phyloP scores from a whole-genome alignment of 768 basidiomycete species.

The Auriculariales sp. region DNA sequence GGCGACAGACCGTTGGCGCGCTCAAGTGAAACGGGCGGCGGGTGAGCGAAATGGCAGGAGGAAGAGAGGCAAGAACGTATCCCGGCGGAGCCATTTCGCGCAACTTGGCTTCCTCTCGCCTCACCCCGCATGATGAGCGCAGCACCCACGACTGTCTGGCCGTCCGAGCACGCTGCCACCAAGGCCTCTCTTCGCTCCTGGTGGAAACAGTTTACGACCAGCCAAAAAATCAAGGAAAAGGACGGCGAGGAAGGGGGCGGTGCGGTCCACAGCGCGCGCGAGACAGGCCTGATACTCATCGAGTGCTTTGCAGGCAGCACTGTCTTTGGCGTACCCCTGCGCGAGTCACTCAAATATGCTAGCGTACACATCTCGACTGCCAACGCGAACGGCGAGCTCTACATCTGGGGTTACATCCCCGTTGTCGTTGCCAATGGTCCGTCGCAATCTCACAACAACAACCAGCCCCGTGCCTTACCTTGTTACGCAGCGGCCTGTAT shows the following conservation, averaged over 20 bases:
- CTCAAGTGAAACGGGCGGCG: too few species aligned
- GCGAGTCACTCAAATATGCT: conserved; percentile 72
- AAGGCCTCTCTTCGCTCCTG: conserved; percentile 60
- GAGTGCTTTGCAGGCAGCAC: conserved; percentile 11
- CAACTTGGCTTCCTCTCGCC: too few species aligned
- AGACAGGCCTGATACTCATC: background rate
- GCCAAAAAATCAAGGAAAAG: conserved; percentile 48
- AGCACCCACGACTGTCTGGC: background rate
- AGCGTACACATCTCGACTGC: conserved; percentile 90
- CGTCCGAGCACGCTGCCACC: background rate
- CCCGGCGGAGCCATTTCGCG: too few species aligned
- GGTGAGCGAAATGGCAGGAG: too few species aligned
- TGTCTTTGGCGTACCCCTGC: conserved; percentile 78
- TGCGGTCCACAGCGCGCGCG: conserved; percentile 12
- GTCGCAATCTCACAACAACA: conserved; percentile 16
- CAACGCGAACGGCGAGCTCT: conserved; percentile 64
- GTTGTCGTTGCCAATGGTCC: conserved; percentile 94
- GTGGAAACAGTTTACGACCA: conserved; percentile 65
- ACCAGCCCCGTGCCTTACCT: conserved; percentile 7
- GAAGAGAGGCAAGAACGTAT: too few species aligned
- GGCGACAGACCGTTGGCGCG: too few species aligned
- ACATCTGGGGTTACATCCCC: conserved; percentile 89
- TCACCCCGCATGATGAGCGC: too few species aligned
- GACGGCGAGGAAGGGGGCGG: conserved; percentile 29
- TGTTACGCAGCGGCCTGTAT: conserved; percentile 56